phyloP scores from a whole-genome alignment of 2,329 filamentous ascomycete species.

The Epichloe uncinata region DNA sequence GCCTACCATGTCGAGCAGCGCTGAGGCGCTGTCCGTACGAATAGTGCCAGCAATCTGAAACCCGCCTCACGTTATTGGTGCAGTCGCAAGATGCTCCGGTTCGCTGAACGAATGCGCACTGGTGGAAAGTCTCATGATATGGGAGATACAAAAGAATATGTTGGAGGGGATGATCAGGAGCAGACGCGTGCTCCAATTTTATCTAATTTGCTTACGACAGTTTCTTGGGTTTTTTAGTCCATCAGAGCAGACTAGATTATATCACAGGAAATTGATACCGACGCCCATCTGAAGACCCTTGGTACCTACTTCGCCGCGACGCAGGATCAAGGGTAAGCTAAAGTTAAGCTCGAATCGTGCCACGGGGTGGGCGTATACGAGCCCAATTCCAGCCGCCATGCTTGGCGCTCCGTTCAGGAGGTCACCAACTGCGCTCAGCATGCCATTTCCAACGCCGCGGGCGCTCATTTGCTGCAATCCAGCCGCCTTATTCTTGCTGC shows the following conservation, averaged over 20 bases:
- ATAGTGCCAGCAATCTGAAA: too few species aligned
- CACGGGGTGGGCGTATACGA: conserved; percentile 90
- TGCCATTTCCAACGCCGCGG: conserved; percentile 35
- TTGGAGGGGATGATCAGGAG: neutral
- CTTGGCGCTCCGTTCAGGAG: conserved; percentile 68
- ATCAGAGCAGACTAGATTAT: neutral
- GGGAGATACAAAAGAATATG: too few species aligned
- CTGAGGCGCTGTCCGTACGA: too few species aligned
- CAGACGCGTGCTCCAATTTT: neutral
- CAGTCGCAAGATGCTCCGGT: neutral
- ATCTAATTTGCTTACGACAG: neutral
- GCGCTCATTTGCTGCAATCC: conserved; percentile 21
- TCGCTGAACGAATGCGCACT: neutral
- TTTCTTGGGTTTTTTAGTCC: neutral
- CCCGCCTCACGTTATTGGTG: too few species aligned
- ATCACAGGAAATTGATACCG: conserved; percentile 84
- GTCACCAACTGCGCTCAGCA: conserved; percentile 52
- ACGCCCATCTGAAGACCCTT: conserved; percentile 95
- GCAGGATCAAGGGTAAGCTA: conserved; percentile 67
- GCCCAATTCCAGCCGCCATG: conserved; percentile 70
- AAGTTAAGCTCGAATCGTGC: conserved; percentile 96
- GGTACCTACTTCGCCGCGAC: conserved; percentile 72
- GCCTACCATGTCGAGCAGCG: too few species aligned
- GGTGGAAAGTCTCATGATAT: too few species aligned
- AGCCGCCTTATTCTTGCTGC: conserved; percentile 31